Conservation (phyloP, 768 basidiomycete species). For the Coprinellus micaceus region DNA sequence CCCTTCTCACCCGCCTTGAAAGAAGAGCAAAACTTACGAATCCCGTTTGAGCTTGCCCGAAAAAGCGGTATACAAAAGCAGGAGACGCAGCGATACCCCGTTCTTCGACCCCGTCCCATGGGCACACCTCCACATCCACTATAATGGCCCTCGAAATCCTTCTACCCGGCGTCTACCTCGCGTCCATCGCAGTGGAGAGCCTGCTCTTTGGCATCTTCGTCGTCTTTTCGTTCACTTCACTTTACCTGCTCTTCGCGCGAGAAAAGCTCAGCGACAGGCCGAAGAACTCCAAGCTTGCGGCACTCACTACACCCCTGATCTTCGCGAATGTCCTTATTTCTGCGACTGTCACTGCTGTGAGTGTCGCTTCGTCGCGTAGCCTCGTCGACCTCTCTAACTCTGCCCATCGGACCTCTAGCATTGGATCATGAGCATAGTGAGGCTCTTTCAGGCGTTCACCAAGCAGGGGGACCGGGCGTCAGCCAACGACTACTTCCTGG, state of each 20-base stretch:
- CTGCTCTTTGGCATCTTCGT: slow-evolving; percentile 10
- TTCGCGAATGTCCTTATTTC: slow-evolving; percentile 4
- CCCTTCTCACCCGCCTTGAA: not conserved
- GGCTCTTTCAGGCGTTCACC: slow-evolving; percentile 3
- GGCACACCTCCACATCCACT: not conserved
- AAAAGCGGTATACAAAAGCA: too few species aligned
- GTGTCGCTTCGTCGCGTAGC: not conserved
- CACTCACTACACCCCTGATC: slow-evolving; percentile 8
- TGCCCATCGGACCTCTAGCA: not conserved
- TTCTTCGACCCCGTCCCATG: not conserved
- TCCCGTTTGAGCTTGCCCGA: not conserved
- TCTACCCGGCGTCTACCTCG: slow-evolving; percentile 4
- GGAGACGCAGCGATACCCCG: not conserved
- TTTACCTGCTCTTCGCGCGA: slow-evolving; percentile 6
- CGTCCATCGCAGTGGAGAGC: slow-evolving; percentile 8
- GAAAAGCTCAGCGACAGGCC: slow-evolving; percentile 10
- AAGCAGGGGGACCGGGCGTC: not conserved
- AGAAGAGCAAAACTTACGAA: not conserved
- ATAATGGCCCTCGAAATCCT: slow-evolving; percentile 7
- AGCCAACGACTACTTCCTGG: slow-evolving; percentile 1
- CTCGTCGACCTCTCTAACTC: not conserved
- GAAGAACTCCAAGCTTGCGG: slow-evolving; percentile 4
- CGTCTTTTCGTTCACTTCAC: slow-evolving; percentile 5
- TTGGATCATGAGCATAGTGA: slow-evolving; percentile 7
- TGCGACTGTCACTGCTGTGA: slow-evolving; percentile 2